A percentile compares a stretch with the other conserved stretches of the same genome.
These are phyloP conservation scores for Leucocoprinus leucothites DNA, from an alignment of 768 basidiomycete species.

Conservation along the genomic window DNA sequence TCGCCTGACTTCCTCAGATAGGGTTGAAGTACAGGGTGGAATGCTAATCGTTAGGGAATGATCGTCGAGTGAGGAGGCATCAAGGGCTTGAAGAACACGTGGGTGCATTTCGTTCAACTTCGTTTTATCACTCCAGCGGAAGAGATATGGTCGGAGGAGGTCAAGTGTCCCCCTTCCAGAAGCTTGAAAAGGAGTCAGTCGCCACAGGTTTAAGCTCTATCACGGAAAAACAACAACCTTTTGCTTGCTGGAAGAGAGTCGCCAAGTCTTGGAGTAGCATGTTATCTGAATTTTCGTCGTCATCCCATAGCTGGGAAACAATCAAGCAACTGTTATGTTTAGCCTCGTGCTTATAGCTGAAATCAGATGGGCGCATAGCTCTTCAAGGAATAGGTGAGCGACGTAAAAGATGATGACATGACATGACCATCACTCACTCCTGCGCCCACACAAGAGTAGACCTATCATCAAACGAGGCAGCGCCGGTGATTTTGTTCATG, in stretches of 20 bases:
- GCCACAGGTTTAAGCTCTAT: background rate
- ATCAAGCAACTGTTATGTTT: slow-evolving; percentile 53
- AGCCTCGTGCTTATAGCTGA: slow-evolving; percentile 81
- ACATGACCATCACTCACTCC: slow-evolving; percentile 49
- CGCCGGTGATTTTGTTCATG: slow-evolving; percentile 59
- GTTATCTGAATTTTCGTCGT: slow-evolving; percentile 26
- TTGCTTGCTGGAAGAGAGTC: slow-evolving; percentile 24
- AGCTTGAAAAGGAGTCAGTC: slow-evolving; percentile 19
- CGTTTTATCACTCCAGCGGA: slow-evolving; percentile 22
- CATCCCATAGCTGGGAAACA: slow-evolving; percentile 54
- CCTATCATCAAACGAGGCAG: slow-evolving; percentile 53
- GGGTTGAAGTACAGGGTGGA: slow-evolving; percentile 20
- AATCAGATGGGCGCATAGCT: slow-evolving; percentile 61
- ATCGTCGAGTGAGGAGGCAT: slow-evolving; percentile 25
- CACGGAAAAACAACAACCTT: slow-evolving; percentile 25
- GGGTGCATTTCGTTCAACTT: slow-evolving; percentile 34
- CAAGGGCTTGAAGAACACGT: slow-evolving; percentile 45
- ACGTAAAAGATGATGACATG: background rate
- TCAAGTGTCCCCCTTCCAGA: slow-evolving; percentile 46
- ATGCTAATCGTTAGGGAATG: slow-evolving; percentile 29
- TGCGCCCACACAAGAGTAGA: slow-evolving; percentile 66
- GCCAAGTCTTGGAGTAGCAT: slow-evolving; percentile 28
- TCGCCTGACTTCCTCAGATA: slow-evolving; percentile 34
- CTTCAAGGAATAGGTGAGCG: slow-evolving; percentile 30
- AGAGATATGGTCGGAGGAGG: slow-evolving; percentile 48